Base-by-base conservation (phyloP, 2,329 filamentous ascomycete species). In the Hypoxylon rubiginosum region DNA sequence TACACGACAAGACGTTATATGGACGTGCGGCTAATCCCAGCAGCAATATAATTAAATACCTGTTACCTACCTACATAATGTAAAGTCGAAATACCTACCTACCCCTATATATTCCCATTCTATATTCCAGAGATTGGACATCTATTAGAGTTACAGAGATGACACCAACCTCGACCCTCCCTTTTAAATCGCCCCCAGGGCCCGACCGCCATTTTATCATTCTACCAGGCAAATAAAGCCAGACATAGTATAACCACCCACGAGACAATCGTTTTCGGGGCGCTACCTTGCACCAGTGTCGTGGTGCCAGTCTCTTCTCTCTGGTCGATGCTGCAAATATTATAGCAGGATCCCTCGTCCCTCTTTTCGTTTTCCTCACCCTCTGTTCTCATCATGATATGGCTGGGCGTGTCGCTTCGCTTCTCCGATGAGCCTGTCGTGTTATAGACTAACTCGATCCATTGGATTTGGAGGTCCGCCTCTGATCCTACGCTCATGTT, bases 361-460 rank as follows among this genome's bases (percentile, higher is more conserved):
- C 69, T 68, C 28, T 71, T 73, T 49, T 30, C 49, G 17, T 15
- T 15, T 15, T 48, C 19, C 21, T 26, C 43, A 17, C n/a, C 24
- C 21, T 48, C 45, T 2, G 28, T 11, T 9, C 26, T 49, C 46
- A 26, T 28, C 21, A 30, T 15, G 3, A 56, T 17, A 6, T 56
- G 51, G 4, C 51, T 55, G 2, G 19, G 30, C 28, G n/a, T 28
- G 10, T 55, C 32, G 39, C 39, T 45, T 34, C 62, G 66, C 50
- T 67, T 72, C 7, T 57, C 46, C 10, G 55, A 48, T 26, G 64
- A 36, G 9, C 61, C 68, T 8, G 79, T 83, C 13, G 72, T 75
- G 68, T 86, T 86, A 72, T 85, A 90, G 21, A 87, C 81, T 76
- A 90, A 81, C 72, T 90, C 86, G 48, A 90, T 83, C 87, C 87